Evolutionary conservation across 2,329 filamentous ascomycete genomes (phyloP), one percentile per base, ranked within the genome.

Genomic region (Sordariomycetes sp.): DNA sequence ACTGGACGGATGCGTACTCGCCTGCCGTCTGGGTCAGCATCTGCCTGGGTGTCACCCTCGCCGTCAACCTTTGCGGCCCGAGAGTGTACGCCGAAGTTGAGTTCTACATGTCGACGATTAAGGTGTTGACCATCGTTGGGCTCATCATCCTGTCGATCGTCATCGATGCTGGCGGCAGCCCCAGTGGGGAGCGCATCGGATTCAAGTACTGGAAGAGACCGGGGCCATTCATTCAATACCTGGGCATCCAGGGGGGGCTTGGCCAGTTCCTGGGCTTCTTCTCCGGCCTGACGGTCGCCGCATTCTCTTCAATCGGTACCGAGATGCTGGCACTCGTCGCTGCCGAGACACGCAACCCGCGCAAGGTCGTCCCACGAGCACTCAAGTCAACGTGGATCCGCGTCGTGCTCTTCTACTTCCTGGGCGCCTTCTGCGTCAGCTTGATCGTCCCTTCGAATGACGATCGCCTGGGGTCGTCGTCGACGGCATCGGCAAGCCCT

Each of bases 121-220:
- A 73, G 45, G 58, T 73, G 24, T 54, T 70, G 10, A 56, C 64
- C 8, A 70, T 73, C 29, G 47, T 67, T 18, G 64, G 65, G n/a
- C 52, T 72, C 9, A 60, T 71, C 41, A 58, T 74, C 29, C 50
- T 72, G 8, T 61, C 59, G 21, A 41, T 41, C 9, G 27, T 78
- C 36, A 66, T 79, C 46, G 66, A 75, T 49, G 63, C 58, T 35
- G 75, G 74, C 28, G 75, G 70, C 33, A 71, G 70, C 17, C 70
- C 71, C 37, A 49, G 65, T 40, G 55, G 66, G 44, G 68, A 72
- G 24, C 76, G 79, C 48, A 69, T 79, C 29, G 76, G 79, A 12
- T 73, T 67, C 15, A 63, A 64, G 27, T 78, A 72, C 57, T 80
- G 75, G 75, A 58, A 67, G 40, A 56, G 72, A 21, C 70, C 70